A percentile compares a stretch with the other conserved stretches of the same genome.
Evolutionary conservation across 768 basidiomycete species (phyloP).

Genomic region (Trametes coccinea): DNA sequence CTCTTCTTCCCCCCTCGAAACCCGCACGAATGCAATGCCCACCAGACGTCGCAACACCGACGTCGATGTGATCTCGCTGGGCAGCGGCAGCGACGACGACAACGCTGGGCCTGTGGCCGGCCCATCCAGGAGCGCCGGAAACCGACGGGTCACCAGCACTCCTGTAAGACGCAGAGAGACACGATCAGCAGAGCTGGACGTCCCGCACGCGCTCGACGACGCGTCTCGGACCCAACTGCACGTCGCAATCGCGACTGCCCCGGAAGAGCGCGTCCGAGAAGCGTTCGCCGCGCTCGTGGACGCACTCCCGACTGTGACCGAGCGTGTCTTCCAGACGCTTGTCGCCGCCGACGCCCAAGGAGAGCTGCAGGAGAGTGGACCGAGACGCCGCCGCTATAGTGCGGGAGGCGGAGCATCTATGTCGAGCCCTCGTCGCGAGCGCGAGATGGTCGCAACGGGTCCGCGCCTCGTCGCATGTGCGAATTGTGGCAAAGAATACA

Average conservation of each 20-base stretch:
- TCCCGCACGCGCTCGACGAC: slow-evolving; percentile 31
- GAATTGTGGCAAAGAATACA: slow-evolving; percentile 51
- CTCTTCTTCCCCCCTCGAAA: too few relatives aligned
- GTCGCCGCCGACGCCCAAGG: slow-evolving; percentile 32
- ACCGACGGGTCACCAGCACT: too few relatives aligned
- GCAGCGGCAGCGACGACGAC: slow-evolving; percentile 5
- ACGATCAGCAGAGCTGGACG: too few relatives aligned
- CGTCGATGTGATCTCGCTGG: slow-evolving; percentile 1
- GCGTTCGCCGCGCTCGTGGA: slow-evolving; percentile 42
- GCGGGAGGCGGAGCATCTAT: too few relatives aligned
- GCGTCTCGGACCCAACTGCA: slow-evolving; percentile 45
- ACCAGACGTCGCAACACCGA: not conserved
- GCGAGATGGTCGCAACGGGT: slow-evolving; percentile 36
- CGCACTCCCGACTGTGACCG: slow-evolving; percentile 43
- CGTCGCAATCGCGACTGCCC: slow-evolving; percentile 41
- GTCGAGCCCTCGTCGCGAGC: slow-evolving; percentile 7
- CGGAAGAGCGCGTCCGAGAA: slow-evolving; percentile 46
- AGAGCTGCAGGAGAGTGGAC: not conserved
- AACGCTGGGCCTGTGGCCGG: not conserved
- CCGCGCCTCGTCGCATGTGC: slow-evolving; percentile 49
- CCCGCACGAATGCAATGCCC: not conserved
- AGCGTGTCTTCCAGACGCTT: slow-evolving; percentile 45
- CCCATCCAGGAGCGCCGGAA: not conserved
- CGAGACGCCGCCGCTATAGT: too few relatives aligned
- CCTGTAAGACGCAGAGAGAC: too few relatives aligned